Evolutionary conservation across 2,329 filamentous ascomycete species (phyloP).

Genomic region (Aspergillus floridensis): DNA sequence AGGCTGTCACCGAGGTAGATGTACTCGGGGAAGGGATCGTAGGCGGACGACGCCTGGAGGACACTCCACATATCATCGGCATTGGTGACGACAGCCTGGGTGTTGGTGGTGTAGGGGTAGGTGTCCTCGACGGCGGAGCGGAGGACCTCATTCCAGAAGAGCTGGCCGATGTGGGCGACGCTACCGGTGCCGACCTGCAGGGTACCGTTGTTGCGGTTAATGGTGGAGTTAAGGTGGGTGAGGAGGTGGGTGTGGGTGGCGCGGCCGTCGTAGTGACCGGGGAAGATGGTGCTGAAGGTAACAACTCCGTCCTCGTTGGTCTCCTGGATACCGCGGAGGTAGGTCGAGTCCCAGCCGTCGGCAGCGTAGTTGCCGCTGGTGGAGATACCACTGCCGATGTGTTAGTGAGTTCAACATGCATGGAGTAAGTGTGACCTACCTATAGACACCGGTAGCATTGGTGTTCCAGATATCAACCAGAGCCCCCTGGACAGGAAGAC

Average conservation of each 20-base stretch:
- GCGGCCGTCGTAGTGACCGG: conserved; percentile 49
- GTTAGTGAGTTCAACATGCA: conserved; percentile 5
- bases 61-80: conserved; percentile 44
- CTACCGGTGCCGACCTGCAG: conserved; percentile 41
- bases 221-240: conserved; percentile 39
- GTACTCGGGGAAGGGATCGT: conserved; percentile 55
- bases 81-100: conserved; percentile 39
- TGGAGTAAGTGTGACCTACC: conserved; percentile 22
- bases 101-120: conserved; percentile 37
- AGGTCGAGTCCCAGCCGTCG: conserved; percentile 41
- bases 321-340: conserved; percentile 49
- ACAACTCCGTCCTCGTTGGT: conserved; percentile 50
- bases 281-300: conserved; percentile 49
- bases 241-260: conserved; percentile 52
- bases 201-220: conserved; percentile 45
- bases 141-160: conserved; percentile 51
- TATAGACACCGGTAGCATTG: conserved; percentile 49
- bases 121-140: conserved; percentile 44
- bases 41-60: conserved; percentile 42
- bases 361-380: conserved; percentile 28
- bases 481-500: conserved; percentile 39
- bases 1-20: conserved; percentile 52
- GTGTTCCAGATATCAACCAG: conserved; percentile 49
- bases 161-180: conserved; percentile 51
- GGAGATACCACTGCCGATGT: conserved; percentile 25